Evolutionary conservation across 78 protist species (phyloP).

Genomic region (Tieghemostelium lacteum): DNA sequence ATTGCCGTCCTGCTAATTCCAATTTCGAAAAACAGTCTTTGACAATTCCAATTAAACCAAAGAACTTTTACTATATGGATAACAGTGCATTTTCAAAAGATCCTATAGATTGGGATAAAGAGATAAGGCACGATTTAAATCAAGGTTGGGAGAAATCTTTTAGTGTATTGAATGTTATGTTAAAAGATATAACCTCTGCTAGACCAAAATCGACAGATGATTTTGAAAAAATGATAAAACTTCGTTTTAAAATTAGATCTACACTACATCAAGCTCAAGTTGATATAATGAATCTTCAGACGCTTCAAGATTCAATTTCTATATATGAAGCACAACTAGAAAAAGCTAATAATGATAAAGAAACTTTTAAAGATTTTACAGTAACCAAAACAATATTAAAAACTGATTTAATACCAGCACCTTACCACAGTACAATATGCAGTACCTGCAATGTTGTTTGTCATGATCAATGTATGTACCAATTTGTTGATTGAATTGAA

Average conservation of each 20-base stretch:
- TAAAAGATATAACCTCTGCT: background rate
- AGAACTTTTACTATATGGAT: background rate
- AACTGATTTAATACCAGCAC: background rate
- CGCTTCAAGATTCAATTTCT: background rate
- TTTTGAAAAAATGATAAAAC: background rate
- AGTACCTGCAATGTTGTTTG: conserved; percentile 18
- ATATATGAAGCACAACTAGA: background rate
- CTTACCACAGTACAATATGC: conserved; percentile 16
- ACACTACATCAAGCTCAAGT: background rate
- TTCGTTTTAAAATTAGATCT: background rate
- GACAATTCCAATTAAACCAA: background rate
- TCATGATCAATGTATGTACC: conserved; percentile 14
- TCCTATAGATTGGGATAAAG: background rate
- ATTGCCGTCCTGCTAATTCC: background rate
- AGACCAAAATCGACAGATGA: background rate
- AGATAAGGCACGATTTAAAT: background rate
- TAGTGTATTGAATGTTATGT: background rate
- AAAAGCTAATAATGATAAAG: background rate
- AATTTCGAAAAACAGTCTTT: background rate
- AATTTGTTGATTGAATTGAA: background rate
- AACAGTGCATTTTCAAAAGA: conserved; percentile 4
- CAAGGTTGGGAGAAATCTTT: background rate
- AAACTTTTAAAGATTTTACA: conserved; percentile 8
- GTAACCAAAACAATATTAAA: background rate
- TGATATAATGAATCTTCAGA: conserved; percentile 11